A percentile compares a stretch with the other conserved stretches of the same genome.
Evolutionary conservation across 2,329 filamentous ascomycete genomes (phyloP).

Genomic region (Penicillium sp.): DNA sequence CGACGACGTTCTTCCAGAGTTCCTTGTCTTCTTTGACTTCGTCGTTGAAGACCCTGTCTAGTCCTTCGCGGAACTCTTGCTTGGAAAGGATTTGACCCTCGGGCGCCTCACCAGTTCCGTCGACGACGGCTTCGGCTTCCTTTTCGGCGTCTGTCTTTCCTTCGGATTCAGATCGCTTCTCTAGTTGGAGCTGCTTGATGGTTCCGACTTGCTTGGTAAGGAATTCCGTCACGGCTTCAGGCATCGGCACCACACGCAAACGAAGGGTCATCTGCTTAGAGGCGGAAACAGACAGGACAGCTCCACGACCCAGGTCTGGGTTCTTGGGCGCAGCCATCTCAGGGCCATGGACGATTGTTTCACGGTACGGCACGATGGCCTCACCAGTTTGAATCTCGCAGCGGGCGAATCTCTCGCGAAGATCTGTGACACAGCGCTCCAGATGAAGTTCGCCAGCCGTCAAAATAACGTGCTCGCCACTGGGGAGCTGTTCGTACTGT

Average conservation of each 20-base stretch:
- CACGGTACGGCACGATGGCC: slow-evolving; percentile 92
- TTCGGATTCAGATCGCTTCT: slow-evolving; percentile 59
- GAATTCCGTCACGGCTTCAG: slow-evolving; percentile 77
- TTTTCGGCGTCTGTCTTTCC: slow-evolving; percentile 41
- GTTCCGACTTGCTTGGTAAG: slow-evolving; percentile 75
- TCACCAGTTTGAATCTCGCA: slow-evolving; percentile 94
- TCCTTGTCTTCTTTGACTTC: slow-evolving; percentile 73
- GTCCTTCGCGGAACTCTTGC: slow-evolving; percentile 74
- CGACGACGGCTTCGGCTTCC: slow-evolving; percentile 51
- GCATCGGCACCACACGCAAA: slow-evolving; percentile 76
- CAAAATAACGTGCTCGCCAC: slow-evolving; percentile 90
- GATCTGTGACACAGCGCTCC: slow-evolving; percentile 88
- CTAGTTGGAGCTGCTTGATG: slow-evolving; percentile 76
- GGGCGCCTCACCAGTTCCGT: slow-evolving; percentile 55
- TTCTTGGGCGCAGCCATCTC: slow-evolving; percentile 92
- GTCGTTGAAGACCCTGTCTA: slow-evolving; percentile 65
- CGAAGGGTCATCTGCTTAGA: slow-evolving; percentile 83
- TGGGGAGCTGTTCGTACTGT: slow-evolving; percentile 89
- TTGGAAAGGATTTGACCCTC: slow-evolving; percentile 66
- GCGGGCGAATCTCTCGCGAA: slow-evolving; percentile 86
- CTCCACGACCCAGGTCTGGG: slow-evolving; percentile 82
- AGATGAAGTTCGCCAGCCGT: slow-evolving; percentile 94
- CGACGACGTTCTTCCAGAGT: slow-evolving; percentile 72
- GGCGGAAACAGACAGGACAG: slow-evolving; percentile 71
- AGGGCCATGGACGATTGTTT: slow-evolving; percentile 81